Evolutionary conservation across 2,329 filamentous ascomycete species (phyloP), one percentile per base, ranked within the genome.

Genomic region (Calonectria multiphialidica): DNA sequence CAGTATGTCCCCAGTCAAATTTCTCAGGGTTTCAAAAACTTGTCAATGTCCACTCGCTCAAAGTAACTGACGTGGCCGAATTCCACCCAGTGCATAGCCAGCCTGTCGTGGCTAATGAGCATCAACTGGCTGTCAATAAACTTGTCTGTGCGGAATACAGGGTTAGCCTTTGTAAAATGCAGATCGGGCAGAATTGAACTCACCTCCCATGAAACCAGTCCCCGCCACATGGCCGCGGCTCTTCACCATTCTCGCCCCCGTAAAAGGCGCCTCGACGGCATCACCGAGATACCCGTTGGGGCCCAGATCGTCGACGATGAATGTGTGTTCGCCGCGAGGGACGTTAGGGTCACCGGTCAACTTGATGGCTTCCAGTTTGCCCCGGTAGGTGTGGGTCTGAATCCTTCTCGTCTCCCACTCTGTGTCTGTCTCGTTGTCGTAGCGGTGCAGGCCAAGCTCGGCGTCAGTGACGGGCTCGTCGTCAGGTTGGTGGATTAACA

Each of bases 301-400:
- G 0, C 94, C 93, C 42, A 98, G 90, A 77, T 98, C 95, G 6
- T 95, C 90, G 0, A 92, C 93, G 4, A 94, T 88, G 81, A 98
- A 98, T 0, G 94, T 95, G 76, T 92, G 91, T 82, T 98, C 93
- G 10, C 96, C 96, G 10, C 96, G 89, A 0, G 96, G 96, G 16
- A 98, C 92, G 76, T 98, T 97, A 0, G 93, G 91, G 79, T 99
- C 96, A 1, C 96, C 96, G 0, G 96, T 98, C 40, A 99, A 86
- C 82, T 98, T 98, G 80, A 98, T 92, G 0, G 94, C 96, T 81
- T 96, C 92, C 4, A 98, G 83, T 2, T 91, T 88, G 5, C 95
- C 95, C 15, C 86, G 87, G 75, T 94, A 91, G 1, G 90, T 85
- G 16, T 85, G 84, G 30, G 86, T 85, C 16, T 87, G 84, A 1